These are phyloP conservation scores for Dendrobium chrysotoxum DNA, from an alignment of 106 monocot genomes.

Conservation along the genomic window DNA sequence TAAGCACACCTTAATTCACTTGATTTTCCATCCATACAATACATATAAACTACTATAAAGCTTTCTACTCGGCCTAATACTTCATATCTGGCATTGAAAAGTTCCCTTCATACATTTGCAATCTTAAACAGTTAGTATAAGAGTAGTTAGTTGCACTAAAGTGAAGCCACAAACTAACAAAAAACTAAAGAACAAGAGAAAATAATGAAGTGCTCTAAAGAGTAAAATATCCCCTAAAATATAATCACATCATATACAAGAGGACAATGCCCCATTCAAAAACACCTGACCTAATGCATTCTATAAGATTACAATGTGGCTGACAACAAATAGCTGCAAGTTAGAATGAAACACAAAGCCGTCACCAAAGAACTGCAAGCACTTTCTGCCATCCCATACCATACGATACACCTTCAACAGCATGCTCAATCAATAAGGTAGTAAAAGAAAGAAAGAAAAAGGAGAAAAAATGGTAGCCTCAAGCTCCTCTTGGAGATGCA, in stretches of 20 bases:
- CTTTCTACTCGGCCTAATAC: too few species aligned
- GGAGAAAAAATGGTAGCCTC: not conserved
- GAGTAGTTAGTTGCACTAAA: too few species aligned
- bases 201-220: not conserved
- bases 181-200: not conserved
- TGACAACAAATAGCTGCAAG: not conserved
- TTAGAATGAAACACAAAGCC: not conserved
- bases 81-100: too few species aligned
- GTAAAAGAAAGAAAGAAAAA: not conserved
- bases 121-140: too few species aligned
- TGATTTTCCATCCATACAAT: too few species aligned
- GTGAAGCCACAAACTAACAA: not conserved
- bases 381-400: not conserved
- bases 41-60: too few species aligned
- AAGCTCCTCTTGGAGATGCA: not conserved
- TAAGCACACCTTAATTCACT: too few species aligned
- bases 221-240: not conserved
- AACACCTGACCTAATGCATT: not conserved
- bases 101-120: too few species aligned
- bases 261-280: slow-evolving; percentile 6
- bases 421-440: not conserved
- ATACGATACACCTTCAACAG: not conserved
- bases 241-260: slow-evolving; percentile 10
- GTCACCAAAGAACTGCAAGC: not conserved
- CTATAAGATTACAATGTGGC: slow-evolving; percentile 6